Conservation (phyloP, 495 filamentous ascomycete species). For the Tirmania nivea region DNA sequence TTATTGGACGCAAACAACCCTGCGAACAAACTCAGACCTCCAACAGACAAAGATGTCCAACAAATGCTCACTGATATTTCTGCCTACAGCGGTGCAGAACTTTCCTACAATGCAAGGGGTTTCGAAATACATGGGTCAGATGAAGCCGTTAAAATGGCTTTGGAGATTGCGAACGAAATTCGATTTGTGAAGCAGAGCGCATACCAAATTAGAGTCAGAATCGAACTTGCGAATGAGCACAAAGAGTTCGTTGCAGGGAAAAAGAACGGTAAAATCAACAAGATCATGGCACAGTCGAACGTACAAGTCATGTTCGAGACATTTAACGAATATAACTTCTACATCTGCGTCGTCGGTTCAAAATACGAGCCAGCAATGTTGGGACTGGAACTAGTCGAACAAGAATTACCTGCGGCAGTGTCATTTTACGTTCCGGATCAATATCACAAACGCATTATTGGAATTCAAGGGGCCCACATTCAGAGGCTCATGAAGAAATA, state of each 20-base stretch:
- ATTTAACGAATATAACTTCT: conserved; percentile 99
- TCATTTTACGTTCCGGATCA: conserved; percentile 99
- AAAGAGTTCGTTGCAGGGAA: conserved; percentile 99
- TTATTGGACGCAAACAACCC: conserved; percentile 55
- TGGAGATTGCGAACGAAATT: conserved; percentile 80
- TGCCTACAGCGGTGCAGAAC: conserved; percentile 83
- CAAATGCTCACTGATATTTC: conserved; percentile 89
- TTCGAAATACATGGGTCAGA: conserved; percentile 92
- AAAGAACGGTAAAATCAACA: conserved; percentile 99
- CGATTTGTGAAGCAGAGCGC: conserved; percentile 69
- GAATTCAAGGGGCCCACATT: conserved; percentile 94
- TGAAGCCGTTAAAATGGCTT: conserved; percentile 78
- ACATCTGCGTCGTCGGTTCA: conserved; percentile 85
- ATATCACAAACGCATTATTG: conserved; percentile 98
- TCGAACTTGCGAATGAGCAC: conserved; percentile 96
- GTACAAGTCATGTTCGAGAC: conserved; percentile 98
- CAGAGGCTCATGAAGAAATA: conserved; percentile 99
- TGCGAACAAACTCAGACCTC: conserved; percentile 34
- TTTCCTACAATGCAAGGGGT: conserved; percentile 77
- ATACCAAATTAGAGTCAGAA: conserved; percentile 89
- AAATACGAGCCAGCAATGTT: conserved; percentile 82
- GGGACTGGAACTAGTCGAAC: conserved; percentile 78
- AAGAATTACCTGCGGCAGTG: conserved; percentile 97
- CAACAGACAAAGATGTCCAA: conserved; percentile 53
- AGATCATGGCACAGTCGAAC: conserved; percentile 97